These are phyloP conservation scores for Aspergillus pseudotamarii DNA, from an alignment of 2,329 filamentous ascomycete genomes.

Conservation along the genomic window DNA sequence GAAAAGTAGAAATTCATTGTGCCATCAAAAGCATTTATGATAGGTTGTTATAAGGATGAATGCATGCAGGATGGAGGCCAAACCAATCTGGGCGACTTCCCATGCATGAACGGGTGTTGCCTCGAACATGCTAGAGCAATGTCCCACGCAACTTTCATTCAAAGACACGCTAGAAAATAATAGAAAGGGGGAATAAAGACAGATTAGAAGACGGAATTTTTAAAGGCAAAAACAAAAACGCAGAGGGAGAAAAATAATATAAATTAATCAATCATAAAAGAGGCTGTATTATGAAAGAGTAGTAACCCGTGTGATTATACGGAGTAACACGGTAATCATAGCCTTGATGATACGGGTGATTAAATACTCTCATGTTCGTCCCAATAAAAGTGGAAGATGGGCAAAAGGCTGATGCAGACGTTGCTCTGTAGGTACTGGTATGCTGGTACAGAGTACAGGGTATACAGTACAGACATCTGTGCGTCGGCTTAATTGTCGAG, in stretches of 20 bases:
- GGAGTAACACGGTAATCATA: neutral
- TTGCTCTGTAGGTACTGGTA: neutral
- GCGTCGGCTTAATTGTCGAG: too few relatives aligned
- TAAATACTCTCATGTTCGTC: neutral
- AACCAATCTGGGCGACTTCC: neutral
- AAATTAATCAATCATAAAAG: neutral
- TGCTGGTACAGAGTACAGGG: neutral
- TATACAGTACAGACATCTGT: too few relatives aligned
- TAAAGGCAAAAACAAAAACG: constrained; percentile 2
- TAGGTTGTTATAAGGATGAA: neutral
- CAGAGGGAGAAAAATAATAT: neutral
- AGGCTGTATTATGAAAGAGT: neutral
- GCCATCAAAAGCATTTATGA: neutral
- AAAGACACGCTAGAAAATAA: too few relatives aligned
- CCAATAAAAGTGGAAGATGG: neutral
- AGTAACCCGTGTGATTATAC: too few relatives aligned
- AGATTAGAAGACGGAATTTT: too few relatives aligned
- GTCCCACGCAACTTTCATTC: too few relatives aligned
- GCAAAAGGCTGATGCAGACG: neutral
- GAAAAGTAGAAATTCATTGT: neutral
- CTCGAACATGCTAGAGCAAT: neutral
- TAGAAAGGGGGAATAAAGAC: too few relatives aligned
- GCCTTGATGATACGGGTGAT: neutral
- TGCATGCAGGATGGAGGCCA: neutral
- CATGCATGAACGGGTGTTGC: constrained; percentile 26